Percentiles rank a stretch among this genome's conserved stretches.
These are phyloP conservation scores for Talaromyces islandicus DNA, from an alignment of 2,329 filamentous ascomycete genomes.

Conservation along the genomic window DNA sequence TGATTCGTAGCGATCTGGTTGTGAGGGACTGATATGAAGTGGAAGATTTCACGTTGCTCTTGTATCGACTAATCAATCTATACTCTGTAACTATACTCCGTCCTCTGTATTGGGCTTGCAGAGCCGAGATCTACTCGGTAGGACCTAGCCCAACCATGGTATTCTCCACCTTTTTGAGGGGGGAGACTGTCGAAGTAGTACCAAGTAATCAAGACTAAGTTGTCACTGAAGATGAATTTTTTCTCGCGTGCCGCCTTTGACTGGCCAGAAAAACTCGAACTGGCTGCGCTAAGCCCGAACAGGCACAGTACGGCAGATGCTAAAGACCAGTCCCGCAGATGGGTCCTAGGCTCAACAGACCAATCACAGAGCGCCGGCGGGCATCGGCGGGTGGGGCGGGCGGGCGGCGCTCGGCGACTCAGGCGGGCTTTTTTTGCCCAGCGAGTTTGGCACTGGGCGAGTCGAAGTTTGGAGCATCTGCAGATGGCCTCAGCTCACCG, in stretches of 20 bases:
- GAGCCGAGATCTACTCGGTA: not conserved
- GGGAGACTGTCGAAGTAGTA: not conserved
- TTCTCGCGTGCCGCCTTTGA: not conserved
- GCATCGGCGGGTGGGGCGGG: not conserved
- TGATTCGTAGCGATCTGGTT: conserved; percentile 72
- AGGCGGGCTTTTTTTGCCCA: not conserved
- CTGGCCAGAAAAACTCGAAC: not conserved
- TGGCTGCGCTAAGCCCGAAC: not conserved
- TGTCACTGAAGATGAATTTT: not conserved
- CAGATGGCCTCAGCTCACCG: conserved; percentile 15
- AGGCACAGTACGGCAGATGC: not conserved
- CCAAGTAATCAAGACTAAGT: not conserved
- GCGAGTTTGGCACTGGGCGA: not conserved
- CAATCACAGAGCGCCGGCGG: not conserved
- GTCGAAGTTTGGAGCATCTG: conserved; percentile 9
- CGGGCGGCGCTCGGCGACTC: not conserved
- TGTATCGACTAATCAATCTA: not conserved
- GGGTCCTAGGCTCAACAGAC: not conserved
- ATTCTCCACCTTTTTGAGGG: not conserved
- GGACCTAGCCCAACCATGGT: not conserved
- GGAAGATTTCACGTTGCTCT: too few species aligned
- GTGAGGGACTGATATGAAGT: conserved; percentile 17
- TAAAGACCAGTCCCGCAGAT: not conserved
- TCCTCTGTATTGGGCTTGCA: too few species aligned
- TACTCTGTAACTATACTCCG: not conserved